Conservation (phyloP, 495 filamentous ascomycete genomes). For the Xylaria grammica region DNA sequence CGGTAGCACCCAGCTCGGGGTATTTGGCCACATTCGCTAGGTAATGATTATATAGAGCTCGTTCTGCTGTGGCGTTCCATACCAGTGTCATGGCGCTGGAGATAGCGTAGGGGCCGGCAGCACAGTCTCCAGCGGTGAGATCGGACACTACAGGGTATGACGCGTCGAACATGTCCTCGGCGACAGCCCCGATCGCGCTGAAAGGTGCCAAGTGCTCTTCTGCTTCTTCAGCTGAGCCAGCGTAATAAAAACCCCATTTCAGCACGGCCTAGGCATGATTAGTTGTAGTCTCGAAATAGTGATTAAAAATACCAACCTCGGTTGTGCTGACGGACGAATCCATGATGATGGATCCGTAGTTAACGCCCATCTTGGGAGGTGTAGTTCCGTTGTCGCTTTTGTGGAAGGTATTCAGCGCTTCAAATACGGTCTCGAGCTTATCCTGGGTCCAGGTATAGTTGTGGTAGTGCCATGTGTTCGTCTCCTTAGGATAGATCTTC, state of each 20-base stretch:
- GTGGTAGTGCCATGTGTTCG: conserved; percentile 44
- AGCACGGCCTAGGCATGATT: conserved; percentile 18
- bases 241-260: conserved; percentile 31
- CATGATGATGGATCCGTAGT: conserved; percentile 50
- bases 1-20: conserved; percentile 26
- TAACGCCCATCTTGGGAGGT: conserved; percentile 41
- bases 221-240: conserved; percentile 24
- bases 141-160: conserved; percentile 23
- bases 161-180: conserved; percentile 21
- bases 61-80: conserved; percentile 32
- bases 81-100: conserved; percentile 14
- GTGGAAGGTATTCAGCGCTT: conserved; percentile 32
- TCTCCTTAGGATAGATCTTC: conserved; percentile 31
- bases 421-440: conserved; percentile 37
- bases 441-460: conserved; percentile 49
- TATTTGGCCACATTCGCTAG: conserved; percentile 1
- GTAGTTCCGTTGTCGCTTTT: conserved; percentile 40
- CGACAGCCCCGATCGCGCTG: conserved; percentile 25
- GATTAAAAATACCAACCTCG: conserved; percentile 22
- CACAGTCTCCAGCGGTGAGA: conserved; percentile 1
- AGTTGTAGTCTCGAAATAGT: neutral
- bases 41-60: conserved; percentile 31
- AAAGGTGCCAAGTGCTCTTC: conserved; percentile 26
- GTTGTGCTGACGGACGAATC: conserved; percentile 36
- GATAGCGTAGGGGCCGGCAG: neutral